Conservation (phyloP, 2,329 filamentous ascomycete species). For the Aspergillus tanneri region DNA sequence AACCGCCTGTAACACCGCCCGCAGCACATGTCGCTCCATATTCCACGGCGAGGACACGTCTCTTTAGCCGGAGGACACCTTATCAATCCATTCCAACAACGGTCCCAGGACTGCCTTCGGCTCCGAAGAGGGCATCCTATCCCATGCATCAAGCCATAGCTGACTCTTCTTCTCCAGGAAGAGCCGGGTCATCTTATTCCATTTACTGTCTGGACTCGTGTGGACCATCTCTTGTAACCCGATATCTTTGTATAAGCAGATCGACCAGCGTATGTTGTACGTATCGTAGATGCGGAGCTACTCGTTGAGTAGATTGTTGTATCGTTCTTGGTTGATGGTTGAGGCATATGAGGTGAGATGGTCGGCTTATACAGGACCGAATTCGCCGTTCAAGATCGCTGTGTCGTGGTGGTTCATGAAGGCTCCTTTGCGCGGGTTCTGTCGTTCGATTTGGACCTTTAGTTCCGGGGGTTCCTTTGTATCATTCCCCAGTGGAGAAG, state of each 20-base stretch:
- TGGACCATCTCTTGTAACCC: conserved; percentile 58
- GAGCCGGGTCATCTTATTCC: conserved; percentile 52
- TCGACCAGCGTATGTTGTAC: conserved; percentile 56
- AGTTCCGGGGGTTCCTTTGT: conserved; percentile 45
- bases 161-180: conserved; percentile 58
- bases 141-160: conserved; percentile 58
- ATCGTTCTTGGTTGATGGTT: conserved; percentile 46
- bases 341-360: conserved; percentile 33
- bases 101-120: conserved; percentile 48
- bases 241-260: conserved; percentile 61
- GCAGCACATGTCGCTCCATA: conserved; percentile 51
- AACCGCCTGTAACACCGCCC: conserved; percentile 49
- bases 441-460: conserved; percentile 41
- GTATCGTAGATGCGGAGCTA: conserved; percentile 55
- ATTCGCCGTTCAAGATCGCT: conserved; percentile 57
- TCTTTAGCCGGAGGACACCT: conserved; percentile 43
- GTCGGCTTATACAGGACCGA: conserved; percentile 45
- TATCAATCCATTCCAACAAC: conserved; percentile 47
- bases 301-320: conserved; percentile 48
- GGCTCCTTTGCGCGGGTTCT: conserved; percentile 50
- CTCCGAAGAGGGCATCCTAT: conserved; percentile 42
- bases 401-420: conserved; percentile 46
- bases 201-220: conserved; percentile 47
- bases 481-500: conserved; percentile 43
- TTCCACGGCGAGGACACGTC: conserved; percentile 52